Percentiles rank a stretch among this genome's conserved stretches.
phyloP scores from a whole-genome alignment of 1,284 basidiomycete species.

The Butyriboletus appendiculatus region DNA sequence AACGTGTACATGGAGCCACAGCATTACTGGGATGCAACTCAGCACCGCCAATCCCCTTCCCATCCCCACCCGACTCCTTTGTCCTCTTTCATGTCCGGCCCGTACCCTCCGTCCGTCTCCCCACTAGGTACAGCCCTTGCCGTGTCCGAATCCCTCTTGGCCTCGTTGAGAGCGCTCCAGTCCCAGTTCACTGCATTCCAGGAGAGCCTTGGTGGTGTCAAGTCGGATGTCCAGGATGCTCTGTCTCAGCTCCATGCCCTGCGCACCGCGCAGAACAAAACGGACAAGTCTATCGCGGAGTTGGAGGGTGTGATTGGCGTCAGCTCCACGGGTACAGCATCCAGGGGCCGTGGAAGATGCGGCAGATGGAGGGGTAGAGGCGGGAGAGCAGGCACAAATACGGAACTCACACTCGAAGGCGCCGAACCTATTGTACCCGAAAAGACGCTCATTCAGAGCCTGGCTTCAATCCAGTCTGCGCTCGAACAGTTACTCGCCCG shows the following conservation, averaged over 20 bases:
- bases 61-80: background rate
- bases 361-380: background rate
- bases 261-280: constrained; percentile 15
- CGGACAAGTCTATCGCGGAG: constrained; percentile 6
- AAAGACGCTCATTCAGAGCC: constrained; percentile 13
- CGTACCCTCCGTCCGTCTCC: background rate
- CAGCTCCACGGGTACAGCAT: background rate
- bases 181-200: constrained; percentile 19
- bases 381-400: background rate
- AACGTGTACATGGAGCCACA: constrained; percentile 3
- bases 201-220: constrained; percentile 3
- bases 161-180: constrained; percentile 15
- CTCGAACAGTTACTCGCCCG: constrained; percentile 21
- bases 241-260: constrained; percentile 21
- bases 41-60: background rate
- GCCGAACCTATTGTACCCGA: background rate
- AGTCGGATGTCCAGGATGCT: constrained; percentile 15
- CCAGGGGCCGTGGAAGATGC: background rate
- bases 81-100: background rate
- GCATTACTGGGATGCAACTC: constrained; percentile 3
- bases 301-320: constrained; percentile 22
- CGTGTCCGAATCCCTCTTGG: background rate
- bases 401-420: background rate
- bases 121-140: background rate
- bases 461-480: constrained; percentile 25